phyloP scores from a whole-genome alignment of 2,329 filamentous ascomycete species.

The Pezicula rhizophila region DNA sequence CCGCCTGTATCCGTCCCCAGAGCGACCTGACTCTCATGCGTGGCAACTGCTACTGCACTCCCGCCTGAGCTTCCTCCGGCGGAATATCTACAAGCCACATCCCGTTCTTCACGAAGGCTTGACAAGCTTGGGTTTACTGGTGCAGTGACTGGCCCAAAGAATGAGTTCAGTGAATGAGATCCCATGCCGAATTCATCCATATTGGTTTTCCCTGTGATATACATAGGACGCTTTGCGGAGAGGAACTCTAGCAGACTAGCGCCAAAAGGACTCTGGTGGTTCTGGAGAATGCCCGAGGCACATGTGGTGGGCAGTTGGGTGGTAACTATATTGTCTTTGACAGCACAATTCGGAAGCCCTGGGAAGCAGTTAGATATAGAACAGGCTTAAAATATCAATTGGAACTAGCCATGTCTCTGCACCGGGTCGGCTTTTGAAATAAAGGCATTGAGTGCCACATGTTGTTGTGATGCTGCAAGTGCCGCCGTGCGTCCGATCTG shows the following conservation, averaged over 20 bases:
- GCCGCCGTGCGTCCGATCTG: background rate
- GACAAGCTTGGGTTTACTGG: conserved; percentile 15
- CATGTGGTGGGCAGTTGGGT: conserved; percentile 68
- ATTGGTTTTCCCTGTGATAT: conserved; percentile 75
- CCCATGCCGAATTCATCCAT: conserved; percentile 98
- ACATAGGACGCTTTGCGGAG: conserved; percentile 49
- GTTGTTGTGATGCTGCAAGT: background rate
- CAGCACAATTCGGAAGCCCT: conserved; percentile 26
- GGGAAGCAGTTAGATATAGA: background rate
- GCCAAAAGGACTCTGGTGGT: conserved; percentile 70
- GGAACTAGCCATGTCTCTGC: background rate
- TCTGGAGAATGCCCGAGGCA: conserved; percentile 67
- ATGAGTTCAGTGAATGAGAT: conserved; percentile 67
- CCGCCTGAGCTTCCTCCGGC: conserved; percentile 90
- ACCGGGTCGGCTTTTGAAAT: conserved; percentile 1
- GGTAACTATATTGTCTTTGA: conserved; percentile 77
- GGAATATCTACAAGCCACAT: conserved; percentile 39
- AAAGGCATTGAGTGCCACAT: conserved; percentile 4
- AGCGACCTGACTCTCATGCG: conserved; percentile 52
- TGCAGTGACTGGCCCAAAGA: conserved; percentile 55
- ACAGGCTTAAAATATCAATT: background rate
- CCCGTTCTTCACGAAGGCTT: background rate
- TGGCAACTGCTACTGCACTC: conserved; percentile 77
- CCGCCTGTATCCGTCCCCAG: conserved; percentile 86
- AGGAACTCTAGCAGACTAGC: conserved; percentile 74